Evolutionary conservation across 495 filamentous ascomycete genomes (phyloP).

Genomic region (Aspergillus indologenus): DNA sequence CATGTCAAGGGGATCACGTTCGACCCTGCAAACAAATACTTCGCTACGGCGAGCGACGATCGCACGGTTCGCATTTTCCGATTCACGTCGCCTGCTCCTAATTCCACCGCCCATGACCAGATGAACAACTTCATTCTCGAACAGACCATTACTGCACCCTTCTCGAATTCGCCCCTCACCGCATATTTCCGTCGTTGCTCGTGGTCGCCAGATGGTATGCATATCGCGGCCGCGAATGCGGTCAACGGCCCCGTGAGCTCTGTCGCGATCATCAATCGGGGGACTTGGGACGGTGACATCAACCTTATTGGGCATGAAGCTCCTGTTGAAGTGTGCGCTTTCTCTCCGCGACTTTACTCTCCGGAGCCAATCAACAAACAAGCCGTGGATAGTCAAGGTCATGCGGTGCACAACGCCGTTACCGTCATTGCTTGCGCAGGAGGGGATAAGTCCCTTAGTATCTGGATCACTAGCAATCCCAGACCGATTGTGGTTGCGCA

Average conservation of each 20-base stretch:
- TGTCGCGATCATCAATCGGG: slow-evolving; percentile 90
- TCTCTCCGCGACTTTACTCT: slow-evolving; percentile 90
- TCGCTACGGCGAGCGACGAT: slow-evolving; percentile 96
- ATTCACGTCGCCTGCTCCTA: slow-evolving; percentile 86
- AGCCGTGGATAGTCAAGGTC: slow-evolving; percentile 36
- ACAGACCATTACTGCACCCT: slow-evolving; percentile 78
- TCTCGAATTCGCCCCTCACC: slow-evolving; percentile 82
- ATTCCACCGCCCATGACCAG: slow-evolving; percentile 89
- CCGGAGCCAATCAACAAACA: slow-evolving; percentile 55
- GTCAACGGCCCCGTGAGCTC: slow-evolving; percentile 96
- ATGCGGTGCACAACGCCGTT: slow-evolving; percentile 51
- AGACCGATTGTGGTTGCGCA: slow-evolving; percentile 83
- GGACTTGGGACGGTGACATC: slow-evolving; percentile 93
- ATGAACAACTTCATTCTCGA: slow-evolving; percentile 93
- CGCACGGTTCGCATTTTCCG: slow-evolving; percentile 95
- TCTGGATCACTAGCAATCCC: slow-evolving; percentile 96
- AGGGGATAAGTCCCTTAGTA: slow-evolving; percentile 89
- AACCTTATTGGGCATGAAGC: slow-evolving; percentile 96
- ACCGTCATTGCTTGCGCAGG: slow-evolving; percentile 96
- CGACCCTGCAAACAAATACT: slow-evolving; percentile 98
- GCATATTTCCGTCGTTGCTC: slow-evolving; percentile 96
- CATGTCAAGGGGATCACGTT: slow-evolving; percentile 99
- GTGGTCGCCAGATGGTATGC: slow-evolving; percentile 95
- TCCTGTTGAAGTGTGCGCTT: slow-evolving; percentile 94
- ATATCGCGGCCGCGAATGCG: slow-evolving; percentile 95